phyloP scores from a whole-genome alignment of 257 asterid genomes.

The Eucommia ulmoides region DNA sequence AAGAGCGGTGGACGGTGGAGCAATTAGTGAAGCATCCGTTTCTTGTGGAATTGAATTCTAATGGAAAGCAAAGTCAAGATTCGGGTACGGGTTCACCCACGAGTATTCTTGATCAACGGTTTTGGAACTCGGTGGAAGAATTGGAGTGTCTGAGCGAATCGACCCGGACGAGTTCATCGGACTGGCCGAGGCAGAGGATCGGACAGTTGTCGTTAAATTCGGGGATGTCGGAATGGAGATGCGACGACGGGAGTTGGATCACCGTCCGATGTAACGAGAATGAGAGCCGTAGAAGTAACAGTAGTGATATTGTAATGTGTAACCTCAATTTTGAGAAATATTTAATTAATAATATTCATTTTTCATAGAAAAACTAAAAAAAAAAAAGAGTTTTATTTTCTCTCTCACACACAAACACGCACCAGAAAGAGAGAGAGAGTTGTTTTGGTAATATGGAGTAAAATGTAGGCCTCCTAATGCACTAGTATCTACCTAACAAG shows the following conservation, averaged over 20 bases:
- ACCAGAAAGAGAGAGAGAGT: no score
- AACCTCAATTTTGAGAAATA: no score
- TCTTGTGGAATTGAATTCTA: conserved; percentile 8
- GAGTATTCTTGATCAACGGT: conserved; percentile 53
- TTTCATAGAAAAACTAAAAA: no score
- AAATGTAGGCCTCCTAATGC: no score
- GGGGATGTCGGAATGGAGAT: conserved; percentile 20
- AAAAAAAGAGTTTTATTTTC: no score
- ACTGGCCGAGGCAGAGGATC: conserved; percentile 18
- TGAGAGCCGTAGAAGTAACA: conserved; percentile 3
- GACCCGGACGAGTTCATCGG: no score
- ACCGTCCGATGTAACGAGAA: conserved; percentile 26
- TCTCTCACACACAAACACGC: no score
- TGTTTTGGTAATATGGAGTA: no score
- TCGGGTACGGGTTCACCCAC: conserved; percentile 38
- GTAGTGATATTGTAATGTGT: not conserved
- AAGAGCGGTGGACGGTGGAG: conserved; percentile 51
- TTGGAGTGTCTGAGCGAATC: conserved; percentile 9
- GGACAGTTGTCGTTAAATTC: conserved; percentile 13
- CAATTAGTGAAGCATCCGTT: conserved; percentile 55
- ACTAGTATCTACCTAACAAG: no score
- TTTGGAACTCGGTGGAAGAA: conserved; percentile 60
- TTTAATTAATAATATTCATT: no score
- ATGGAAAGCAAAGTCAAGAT: conserved; percentile 8
- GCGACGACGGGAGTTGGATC: conserved; percentile 35